Base-by-base conservation (phyloP, 495 filamentous ascomycete species). In the Cercophora samala region DNA sequence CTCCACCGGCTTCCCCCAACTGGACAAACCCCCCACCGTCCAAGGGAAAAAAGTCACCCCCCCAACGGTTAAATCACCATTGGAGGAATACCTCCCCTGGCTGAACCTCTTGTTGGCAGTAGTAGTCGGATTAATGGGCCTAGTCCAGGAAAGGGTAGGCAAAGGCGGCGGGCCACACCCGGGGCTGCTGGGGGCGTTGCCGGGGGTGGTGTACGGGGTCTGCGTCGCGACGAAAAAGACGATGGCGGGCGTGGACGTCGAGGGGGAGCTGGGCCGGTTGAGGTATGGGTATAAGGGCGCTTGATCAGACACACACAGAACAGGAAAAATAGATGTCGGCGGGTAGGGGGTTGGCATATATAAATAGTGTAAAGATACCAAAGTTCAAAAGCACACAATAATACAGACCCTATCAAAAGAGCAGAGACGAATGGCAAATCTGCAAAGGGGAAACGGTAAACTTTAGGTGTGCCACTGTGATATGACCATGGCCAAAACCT, bases 251-350 rank as follows among this genome's bases (percentile, higher is more conserved):
- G 82, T 88, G 19, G 83, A 88, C 71, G 80, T 86, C 15, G 82
- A 80, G 70, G 67, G 64, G 63, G 86, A 87, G 69, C 73, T 89
- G 66, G 73, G 78, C 23, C 75, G 70, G 62, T 74, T 87, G 73
- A 80, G 74, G 75, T 89, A 89, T 76, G 79, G 77, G 52, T 87
- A 83, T 62, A 89, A 88, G 73, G 87, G 87, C 22, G 87, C 86
- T 62, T 89, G 70, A 80, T n/a, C n/a, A n/a, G n/a, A n/a, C n/a
- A n/a, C n/a, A n/a, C n/a, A n/a, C n/a, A n/a, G n/a, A n/a, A n/a
- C n/a, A n/a, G n/a, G n/a, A n/a, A n/a, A n/a, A n/a, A n/a, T n/a
- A n/a, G n/a, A n/a, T n/a, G n/a, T n/a, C n/a, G n/a, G n/a, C n/a
- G n/a, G n/a, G n/a, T n/a, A n/a, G n/a, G n/a, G n/a, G n/a, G n/a